These are phyloP conservation scores for Medicago ruthenica DNA, from an alignment of 306 rosid species.

Conservation along the genomic window DNA sequence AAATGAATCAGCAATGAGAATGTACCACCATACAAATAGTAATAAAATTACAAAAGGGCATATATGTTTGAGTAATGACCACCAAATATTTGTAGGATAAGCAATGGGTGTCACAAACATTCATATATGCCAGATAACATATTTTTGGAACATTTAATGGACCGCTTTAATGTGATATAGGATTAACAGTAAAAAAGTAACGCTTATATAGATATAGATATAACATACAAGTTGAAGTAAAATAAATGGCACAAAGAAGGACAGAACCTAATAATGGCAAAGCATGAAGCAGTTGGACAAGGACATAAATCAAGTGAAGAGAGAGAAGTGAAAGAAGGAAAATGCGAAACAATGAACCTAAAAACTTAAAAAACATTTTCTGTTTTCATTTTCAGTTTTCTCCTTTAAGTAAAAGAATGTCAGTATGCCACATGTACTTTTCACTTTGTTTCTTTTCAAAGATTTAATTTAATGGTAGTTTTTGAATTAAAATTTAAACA, in stretches of 20 bases:
- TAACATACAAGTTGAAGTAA: slow-evolving; percentile 18
- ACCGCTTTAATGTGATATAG: background rate
- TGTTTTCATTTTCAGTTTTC: background rate
- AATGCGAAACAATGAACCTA: slow-evolving; percentile 28
- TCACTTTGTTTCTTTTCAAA: background rate
- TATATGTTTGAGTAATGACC: background rate
- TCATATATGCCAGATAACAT: slow-evolving; percentile 9
- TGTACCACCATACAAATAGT: background rate
- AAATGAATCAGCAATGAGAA: slow-evolving; percentile 42
- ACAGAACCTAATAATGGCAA: slow-evolving; percentile 2
- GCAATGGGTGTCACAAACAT: slow-evolving; percentile 22
- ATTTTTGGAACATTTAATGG: slow-evolving; percentile 1
- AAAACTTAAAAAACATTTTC: slow-evolving; percentile 2
- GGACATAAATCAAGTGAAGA: slow-evolving; percentile 8
- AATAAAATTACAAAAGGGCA: background rate
- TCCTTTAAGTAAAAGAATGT: background rate
- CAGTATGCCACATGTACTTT: background rate
- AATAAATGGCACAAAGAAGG: slow-evolving; percentile 1
- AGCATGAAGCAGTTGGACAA: slow-evolving; percentile 29
- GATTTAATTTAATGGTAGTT: background rate
- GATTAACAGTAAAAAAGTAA: slow-evolving; percentile 19
- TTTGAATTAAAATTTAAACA: background rate
- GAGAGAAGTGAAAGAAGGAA: slow-evolving; percentile 17
- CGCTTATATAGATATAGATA: slow-evolving; percentile 14
- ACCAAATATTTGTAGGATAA: slow-evolving; percentile 23